phyloP scores from a whole-genome alignment of 495 filamentous ascomycete species.

The Hypoxylon crocopeplum region DNA sequence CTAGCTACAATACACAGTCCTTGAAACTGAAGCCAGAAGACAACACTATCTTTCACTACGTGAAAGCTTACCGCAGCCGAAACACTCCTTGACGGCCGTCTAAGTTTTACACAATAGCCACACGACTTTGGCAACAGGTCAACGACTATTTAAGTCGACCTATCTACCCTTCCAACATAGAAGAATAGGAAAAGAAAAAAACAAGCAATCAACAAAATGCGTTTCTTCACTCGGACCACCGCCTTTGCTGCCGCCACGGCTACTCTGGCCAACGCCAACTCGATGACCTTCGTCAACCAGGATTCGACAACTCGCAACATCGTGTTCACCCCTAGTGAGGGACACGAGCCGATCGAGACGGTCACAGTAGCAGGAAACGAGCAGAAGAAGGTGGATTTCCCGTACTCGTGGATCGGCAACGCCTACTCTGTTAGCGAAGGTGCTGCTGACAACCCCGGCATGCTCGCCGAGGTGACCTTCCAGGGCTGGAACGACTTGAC shows the following conservation, averaged over 20 bases:
- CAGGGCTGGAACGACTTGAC: slow-evolving; percentile 49
- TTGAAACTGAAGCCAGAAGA: slow-evolving; percentile 13
- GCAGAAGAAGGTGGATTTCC: slow-evolving; percentile 44
- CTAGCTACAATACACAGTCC: slow-evolving; percentile 33
- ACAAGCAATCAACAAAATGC: slow-evolving; percentile 42
- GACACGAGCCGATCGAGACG: slow-evolving; percentile 25
- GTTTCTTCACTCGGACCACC: slow-evolving; percentile 37
- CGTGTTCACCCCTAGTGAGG: slow-evolving; percentile 49
- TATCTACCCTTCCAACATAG: slow-evolving; percentile 17
- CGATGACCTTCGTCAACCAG: slow-evolving; percentile 56
- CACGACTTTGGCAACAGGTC: background rate
- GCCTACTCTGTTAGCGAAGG: slow-evolving; percentile 53
- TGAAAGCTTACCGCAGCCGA: slow-evolving; percentile 11
- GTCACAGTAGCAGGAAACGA: slow-evolving; percentile 42
- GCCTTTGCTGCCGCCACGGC: slow-evolving; percentile 39
- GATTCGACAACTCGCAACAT: slow-evolving; percentile 53
- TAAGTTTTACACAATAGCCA: slow-evolving; percentile 11
- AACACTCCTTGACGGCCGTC: slow-evolving; percentile 8
- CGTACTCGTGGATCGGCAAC: slow-evolving; percentile 56
- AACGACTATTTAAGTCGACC: slow-evolving; percentile 10
- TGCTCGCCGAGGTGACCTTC: slow-evolving; percentile 61
- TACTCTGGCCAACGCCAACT: slow-evolving; percentile 46
- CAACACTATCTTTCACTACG: slow-evolving; percentile 25
- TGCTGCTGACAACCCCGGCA: slow-evolving; percentile 46
- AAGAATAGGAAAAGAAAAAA: slow-evolving; percentile 10